These are phyloP conservation scores for Ormosia semicastrata DNA, from an alignment of 306 rosid species.

Conservation along the genomic window DNA sequence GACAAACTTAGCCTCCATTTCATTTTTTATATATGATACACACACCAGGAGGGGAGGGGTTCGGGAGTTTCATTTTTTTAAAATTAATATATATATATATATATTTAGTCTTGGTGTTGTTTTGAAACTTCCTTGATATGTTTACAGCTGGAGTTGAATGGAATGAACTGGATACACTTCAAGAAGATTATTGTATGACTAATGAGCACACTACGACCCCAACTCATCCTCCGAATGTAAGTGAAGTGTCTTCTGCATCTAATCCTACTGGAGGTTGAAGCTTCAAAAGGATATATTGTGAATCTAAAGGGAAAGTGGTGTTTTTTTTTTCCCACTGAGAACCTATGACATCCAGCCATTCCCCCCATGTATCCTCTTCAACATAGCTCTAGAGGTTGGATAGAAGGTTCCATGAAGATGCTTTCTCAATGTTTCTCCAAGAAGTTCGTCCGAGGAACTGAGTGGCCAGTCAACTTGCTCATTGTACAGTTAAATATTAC, in stretches of 20 bases:
- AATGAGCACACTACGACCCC: slow-evolving; percentile 41
- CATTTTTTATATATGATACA: not conserved
- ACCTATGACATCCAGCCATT: slow-evolving; percentile 50
- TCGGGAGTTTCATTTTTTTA: not conserved
- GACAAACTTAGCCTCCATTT: slow-evolving; percentile 7
- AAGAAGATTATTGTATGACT: slow-evolving; percentile 55
- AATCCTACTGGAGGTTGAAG: slow-evolving; percentile 50
- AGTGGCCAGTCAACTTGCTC: slow-evolving; percentile 36
- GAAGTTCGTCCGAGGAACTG: slow-evolving; percentile 26
- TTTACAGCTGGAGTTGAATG: slow-evolving; percentile 71
- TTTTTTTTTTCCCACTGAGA: slow-evolving; percentile 25
- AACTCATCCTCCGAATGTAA: slow-evolving; percentile 40
- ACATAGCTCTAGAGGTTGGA: slow-evolving; percentile 41
- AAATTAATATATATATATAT: no score
- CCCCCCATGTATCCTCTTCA: slow-evolving; percentile 22
- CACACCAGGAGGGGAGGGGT: slow-evolving; percentile 17
- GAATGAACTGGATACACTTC: slow-evolving; percentile 57
- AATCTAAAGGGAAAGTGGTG: slow-evolving; percentile 27
- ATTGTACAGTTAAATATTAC: slow-evolving; percentile 61
- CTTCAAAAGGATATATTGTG: slow-evolving; percentile 16
- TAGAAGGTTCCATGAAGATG: slow-evolving; percentile 49
- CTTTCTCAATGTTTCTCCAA: slow-evolving; percentile 21
- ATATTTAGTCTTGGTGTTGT: not conserved
- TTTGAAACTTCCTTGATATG: slow-evolving; percentile 45
- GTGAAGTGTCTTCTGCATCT: slow-evolving; percentile 51